These are phyloP conservation scores for Sporothrix brasiliensis DNA, from an alignment of 2,329 filamentous ascomycete species.

Conservation along the genomic window DNA sequence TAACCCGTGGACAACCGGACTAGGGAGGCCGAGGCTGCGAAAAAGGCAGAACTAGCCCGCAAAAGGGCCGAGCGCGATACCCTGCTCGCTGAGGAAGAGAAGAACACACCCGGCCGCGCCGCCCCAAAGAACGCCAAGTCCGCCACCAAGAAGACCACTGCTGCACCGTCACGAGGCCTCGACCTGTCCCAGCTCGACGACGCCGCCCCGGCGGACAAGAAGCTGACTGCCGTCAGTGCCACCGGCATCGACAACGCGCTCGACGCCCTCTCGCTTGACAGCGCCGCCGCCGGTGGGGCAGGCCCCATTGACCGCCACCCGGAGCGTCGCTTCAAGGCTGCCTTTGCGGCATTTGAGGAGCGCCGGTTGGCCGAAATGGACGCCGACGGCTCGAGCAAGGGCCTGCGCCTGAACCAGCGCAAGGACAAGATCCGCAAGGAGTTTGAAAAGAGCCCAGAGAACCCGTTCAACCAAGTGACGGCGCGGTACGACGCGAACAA, in stretches of 20 bases:
- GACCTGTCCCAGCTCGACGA: slow-evolving; percentile 72
- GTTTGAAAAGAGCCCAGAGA: slow-evolving; percentile 92
- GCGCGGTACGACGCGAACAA: slow-evolving; percentile 75
- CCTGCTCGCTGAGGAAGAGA: slow-evolving; percentile 80
- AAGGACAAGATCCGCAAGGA: slow-evolving; percentile 84
- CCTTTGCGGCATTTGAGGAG: slow-evolving; percentile 81
- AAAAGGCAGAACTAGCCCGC: slow-evolving; percentile 76
- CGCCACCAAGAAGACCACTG: slow-evolving; percentile 63
- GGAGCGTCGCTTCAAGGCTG: slow-evolving; percentile 83
- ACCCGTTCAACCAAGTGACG: slow-evolving; percentile 87
- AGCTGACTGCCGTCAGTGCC: slow-evolving; percentile 69
- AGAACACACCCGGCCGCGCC: slow-evolving; percentile 58
- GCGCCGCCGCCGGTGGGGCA: slow-evolving; percentile 40
- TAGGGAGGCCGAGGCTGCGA: slow-evolving; percentile 82
- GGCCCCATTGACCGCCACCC: slow-evolving; percentile 83
- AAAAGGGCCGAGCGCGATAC: slow-evolving; percentile 95
- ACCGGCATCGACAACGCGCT: slow-evolving; percentile 91
- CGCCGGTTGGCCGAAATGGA: slow-evolving; percentile 82
- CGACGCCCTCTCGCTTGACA: slow-evolving; percentile 74
- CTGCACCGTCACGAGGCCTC: slow-evolving; percentile 60
- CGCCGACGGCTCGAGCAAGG: slow-evolving; percentile 70
- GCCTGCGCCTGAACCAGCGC: slow-evolving; percentile 79
- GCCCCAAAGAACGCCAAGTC: slow-evolving; percentile 69
- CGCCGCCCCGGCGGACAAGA: slow-evolving; percentile 46
- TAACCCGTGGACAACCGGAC: slow-evolving; percentile 13